These are phyloP conservation scores for Starmera dryadoides DNA, from an alignment of 805 yeast genomes.

Conservation along the genomic window DNA sequence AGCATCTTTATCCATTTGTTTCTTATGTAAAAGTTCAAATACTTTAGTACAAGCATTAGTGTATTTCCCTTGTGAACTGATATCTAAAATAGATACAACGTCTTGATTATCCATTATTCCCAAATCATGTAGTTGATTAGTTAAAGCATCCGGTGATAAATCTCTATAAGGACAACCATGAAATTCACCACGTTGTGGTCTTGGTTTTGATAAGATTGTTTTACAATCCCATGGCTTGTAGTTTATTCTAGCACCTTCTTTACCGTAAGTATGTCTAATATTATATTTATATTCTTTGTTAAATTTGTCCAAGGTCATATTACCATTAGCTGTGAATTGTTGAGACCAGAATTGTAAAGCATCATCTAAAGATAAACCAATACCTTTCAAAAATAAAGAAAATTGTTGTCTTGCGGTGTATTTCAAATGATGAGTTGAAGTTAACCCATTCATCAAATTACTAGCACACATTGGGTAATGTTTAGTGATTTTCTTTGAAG, in stretches of 20 bases:
- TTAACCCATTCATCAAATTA: slow-evolving; percentile 56
- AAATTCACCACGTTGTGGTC: slow-evolving; percentile 58
- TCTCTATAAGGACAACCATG: slow-evolving; percentile 96
- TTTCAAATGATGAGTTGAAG: slow-evolving; percentile 62
- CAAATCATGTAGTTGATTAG: slow-evolving; percentile 48
- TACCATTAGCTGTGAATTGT: slow-evolving; percentile 54
- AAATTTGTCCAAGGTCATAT: slow-evolving; percentile 63
- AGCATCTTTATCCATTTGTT: slow-evolving; percentile 34
- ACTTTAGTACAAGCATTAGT: slow-evolving; percentile 88
- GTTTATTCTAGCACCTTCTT: slow-evolving; percentile 83
- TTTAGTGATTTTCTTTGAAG: slow-evolving; percentile 41
- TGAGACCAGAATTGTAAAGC: slow-evolving; percentile 79
- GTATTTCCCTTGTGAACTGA: slow-evolving; percentile 61
- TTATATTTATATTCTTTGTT: slow-evolving; percentile 86
- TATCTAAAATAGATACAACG: slow-evolving; percentile 55
- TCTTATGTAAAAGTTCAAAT: slow-evolving; percentile 63
- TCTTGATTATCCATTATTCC: slow-evolving; percentile 54
- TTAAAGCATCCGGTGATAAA: slow-evolving; percentile 56
- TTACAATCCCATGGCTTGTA: slow-evolving; percentile 84
- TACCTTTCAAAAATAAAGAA: slow-evolving; percentile 78
- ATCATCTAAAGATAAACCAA: slow-evolving; percentile 83
- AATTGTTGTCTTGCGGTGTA: slow-evolving; percentile 83
- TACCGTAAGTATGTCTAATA: slow-evolving; percentile 83
- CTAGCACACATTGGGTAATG: slow-evolving; percentile 83
- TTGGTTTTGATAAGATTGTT: slow-evolving; percentile 63